Percentiles rank a stretch among this genome's conserved stretches.
phyloP scores from a whole-genome alignment of 768 basidiomycete genomes.

The Cyclocybe aegerita region DNA sequence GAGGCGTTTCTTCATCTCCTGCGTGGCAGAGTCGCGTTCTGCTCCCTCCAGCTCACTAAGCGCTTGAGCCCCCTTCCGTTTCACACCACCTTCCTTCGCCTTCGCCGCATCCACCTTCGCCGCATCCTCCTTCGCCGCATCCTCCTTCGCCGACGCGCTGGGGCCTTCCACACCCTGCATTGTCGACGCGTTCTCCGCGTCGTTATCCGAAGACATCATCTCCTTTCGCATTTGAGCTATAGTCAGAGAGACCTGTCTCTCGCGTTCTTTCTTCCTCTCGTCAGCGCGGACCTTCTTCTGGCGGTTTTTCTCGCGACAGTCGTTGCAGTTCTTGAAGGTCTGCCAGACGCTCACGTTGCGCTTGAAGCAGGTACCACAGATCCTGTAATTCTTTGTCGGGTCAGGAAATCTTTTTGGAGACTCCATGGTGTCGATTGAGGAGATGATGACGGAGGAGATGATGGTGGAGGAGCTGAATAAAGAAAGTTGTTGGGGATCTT shows the following conservation, averaged over 20 bases:
- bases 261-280: neutral
- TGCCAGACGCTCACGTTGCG: neutral
- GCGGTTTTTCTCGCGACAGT: conserved; percentile 2
- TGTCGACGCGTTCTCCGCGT: neutral
- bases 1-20: conserved; percentile 20
- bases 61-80: conserved; percentile 8
- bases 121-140: neutral
- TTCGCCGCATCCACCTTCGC: neutral
- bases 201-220: neutral
- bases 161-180: too few relatives aligned
- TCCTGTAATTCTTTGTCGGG: neutral
- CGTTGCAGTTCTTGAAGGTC: conserved; percentile 7
- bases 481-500: neutral
- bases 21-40: conserved; percentile 8
- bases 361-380: conserved; percentile 3
- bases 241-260: neutral
- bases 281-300: neutral
- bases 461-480: neutral
- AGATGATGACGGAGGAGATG: neutral
- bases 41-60: conserved; percentile 18
- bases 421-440: neutral
- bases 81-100: neutral
- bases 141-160: neutral
- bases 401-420: neutral
- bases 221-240: neutral